Base-by-base conservation (phyloP, 257 asterid genomes). In the Petrea volubilis region DNA sequence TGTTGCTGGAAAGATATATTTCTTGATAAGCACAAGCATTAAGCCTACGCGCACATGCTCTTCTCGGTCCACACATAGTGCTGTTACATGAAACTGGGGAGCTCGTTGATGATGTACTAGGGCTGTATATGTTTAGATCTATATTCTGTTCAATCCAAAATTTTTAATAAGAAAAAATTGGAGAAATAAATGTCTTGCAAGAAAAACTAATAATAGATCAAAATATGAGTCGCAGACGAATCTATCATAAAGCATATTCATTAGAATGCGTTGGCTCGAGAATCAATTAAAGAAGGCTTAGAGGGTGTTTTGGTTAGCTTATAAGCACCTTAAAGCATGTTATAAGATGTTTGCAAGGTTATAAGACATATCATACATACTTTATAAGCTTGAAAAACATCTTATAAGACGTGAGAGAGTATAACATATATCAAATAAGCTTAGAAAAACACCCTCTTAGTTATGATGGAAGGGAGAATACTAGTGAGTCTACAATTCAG, bases 21-120 rank as follows among this genome's bases (percentile, higher is more conserved):
- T 83, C 90, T 81, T 85, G 79, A 78, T 95, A 95, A 55, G 90
- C 90, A 81, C 99, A 95, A 51, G 98, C 96, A 4, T 90, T 83
- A 3, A 50, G 83, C 31, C 79, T 59, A 3, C 20, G 23, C 0
- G 88, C 62, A 75, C 99, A 95, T n/a, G 47, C 86, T 64, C 91
- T 74, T 60, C 73, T 67, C 64, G 50, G 78, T 68, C 94, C 88
- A 78, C 99, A 95, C 52, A 7, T 64, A 31, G 91, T 68, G 81
- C 96, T 82, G 55, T 90, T 90, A 86, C 99, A 95, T 15, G 96
- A 86, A 77, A 95, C 85, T 8, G 72, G 79, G 51, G 33, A 9
- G 71, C 94, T 78, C 12, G 88, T 85, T 49, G 98, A 84, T 17
- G 99, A 95, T 9, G 75, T 51, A 49, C 74, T 85, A 20, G 90